Percentiles rank a stretch among this genome's conserved stretches.
Evolutionary conservation across 257 asterid species (phyloP).

Genomic region (Nicotiana obtusifolia): DNA sequence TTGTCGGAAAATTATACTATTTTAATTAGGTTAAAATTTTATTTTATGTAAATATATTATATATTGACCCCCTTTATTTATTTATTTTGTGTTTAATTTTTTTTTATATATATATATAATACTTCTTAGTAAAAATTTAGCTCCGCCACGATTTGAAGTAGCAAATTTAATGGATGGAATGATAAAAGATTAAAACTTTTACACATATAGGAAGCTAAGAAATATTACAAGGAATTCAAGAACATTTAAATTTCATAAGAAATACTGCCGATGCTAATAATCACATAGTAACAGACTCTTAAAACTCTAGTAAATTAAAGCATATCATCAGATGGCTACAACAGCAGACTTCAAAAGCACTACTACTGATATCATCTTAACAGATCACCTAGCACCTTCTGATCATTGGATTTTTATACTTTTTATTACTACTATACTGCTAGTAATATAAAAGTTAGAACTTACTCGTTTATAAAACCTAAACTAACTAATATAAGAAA

Average conservation of each 20-base stretch:
- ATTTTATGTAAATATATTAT: no score
- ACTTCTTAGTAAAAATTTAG: no score
- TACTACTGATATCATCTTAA: background rate
- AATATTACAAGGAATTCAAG: background rate
- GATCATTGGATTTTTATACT: background rate
- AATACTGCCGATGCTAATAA: background rate
- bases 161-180: background rate
- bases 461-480: background rate
- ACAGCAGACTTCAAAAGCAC: background rate
- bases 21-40: no score
- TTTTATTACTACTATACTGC: background rate
- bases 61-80: no score
- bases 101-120: no score
- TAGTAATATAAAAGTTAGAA: background rate
- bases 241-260: background rate
- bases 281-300: background rate
- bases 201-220: no score
- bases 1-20: no score
- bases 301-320: background rate
- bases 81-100: no score
- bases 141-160: no score
- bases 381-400: background rate
- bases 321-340: constrained; percentile 3
- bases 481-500: background rate
- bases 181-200: background rate